These are phyloP conservation scores for Cryptococcus amylolentus DNA, from an alignment of 1,284 basidiomycete genomes.

Conservation along the genomic window DNA sequence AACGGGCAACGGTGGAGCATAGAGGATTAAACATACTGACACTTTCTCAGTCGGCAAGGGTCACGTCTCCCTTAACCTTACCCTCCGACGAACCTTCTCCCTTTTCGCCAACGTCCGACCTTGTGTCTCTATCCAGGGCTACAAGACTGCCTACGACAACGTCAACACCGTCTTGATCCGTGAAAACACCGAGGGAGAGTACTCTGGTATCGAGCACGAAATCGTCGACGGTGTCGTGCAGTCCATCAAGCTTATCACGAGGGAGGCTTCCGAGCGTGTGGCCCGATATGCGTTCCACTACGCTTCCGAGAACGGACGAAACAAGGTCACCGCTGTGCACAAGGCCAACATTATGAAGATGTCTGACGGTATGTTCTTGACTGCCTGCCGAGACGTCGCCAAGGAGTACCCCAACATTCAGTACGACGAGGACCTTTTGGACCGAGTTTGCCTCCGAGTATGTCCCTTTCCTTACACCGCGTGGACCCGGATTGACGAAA, in stretches of 20 bases:
- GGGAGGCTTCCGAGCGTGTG: slow-evolving; percentile 97
- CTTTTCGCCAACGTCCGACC: slow-evolving; percentile 98
- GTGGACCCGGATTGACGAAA: background rate
- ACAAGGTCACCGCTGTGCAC: slow-evolving; percentile 96
- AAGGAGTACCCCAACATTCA: slow-evolving; percentile 90
- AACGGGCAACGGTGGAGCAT: background rate
- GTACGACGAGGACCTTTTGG: slow-evolving; percentile 97
- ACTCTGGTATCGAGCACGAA: slow-evolving; percentile 98
- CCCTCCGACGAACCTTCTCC: slow-evolving; percentile 93
- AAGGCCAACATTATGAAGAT: slow-evolving; percentile 99
- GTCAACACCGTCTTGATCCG: slow-evolving; percentile 98
- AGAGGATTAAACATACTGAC: slow-evolving; percentile 19
- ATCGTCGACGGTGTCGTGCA: slow-evolving; percentile 97
- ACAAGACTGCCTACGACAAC: slow-evolving; percentile 97
- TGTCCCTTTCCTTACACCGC: slow-evolving; percentile 14
- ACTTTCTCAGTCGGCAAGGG: slow-evolving; percentile 90
- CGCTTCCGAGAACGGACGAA: slow-evolving; percentile 79
- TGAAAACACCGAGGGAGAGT: slow-evolving; percentile 99
- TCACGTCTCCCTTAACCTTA: slow-evolving; percentile 97
- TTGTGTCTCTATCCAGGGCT: slow-evolving; percentile 92
- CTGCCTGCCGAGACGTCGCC: slow-evolving; percentile 92
- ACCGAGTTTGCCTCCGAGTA: slow-evolving; percentile 91
- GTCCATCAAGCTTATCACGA: slow-evolving; percentile 99
- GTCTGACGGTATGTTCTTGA: slow-evolving; percentile 99
- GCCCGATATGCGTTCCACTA: slow-evolving; percentile 99